Evolutionary conservation across 2,329 filamentous ascomycete genomes (phyloP).

Genomic region (Ceratocystis colombiana): DNA sequence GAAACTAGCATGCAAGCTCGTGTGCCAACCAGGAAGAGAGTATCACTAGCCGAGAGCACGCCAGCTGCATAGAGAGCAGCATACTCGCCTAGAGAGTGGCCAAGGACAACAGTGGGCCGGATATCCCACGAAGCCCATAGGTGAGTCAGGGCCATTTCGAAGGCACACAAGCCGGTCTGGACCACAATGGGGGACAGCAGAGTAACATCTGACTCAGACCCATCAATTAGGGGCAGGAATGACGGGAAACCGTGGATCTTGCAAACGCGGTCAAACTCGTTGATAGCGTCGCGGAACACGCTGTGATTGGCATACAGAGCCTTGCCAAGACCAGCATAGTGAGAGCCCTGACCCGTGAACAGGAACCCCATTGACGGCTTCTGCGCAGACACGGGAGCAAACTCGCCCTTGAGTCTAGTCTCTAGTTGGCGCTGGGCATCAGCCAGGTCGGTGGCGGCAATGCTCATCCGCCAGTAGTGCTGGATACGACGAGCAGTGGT

Average conservation of each 20-base stretch:
- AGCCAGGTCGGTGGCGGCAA: slow-evolving; percentile 35
- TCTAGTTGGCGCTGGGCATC: slow-evolving; percentile 40
- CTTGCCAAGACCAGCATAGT: slow-evolving; percentile 43
- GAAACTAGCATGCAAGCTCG: slow-evolving; percentile 56
- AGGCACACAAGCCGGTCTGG: slow-evolving; percentile 45
- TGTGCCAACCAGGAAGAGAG: slow-evolving; percentile 59
- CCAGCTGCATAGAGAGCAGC: slow-evolving; percentile 61
- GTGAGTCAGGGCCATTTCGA: slow-evolving; percentile 48
- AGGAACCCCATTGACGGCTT: slow-evolving; percentile 38
- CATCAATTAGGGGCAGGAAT: slow-evolving; percentile 41
- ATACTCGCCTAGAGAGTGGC: slow-evolving; percentile 62
- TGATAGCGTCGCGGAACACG: slow-evolving; percentile 43
- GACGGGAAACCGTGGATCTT: slow-evolving; percentile 45
- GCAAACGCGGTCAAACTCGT: slow-evolving; percentile 47
- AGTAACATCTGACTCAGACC: slow-evolving; percentile 37
- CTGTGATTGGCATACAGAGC: slow-evolving; percentile 41
- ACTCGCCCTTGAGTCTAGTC: slow-evolving; percentile 45
- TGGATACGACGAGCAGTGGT: slow-evolving; percentile 57
- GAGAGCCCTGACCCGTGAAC: slow-evolving; percentile 49
- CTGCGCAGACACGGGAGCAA: slow-evolving; percentile 44
- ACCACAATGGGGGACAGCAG: slow-evolving; percentile 42
- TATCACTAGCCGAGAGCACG: slow-evolving; percentile 59
- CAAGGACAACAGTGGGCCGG: slow-evolving; percentile 45
- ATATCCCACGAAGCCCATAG: slow-evolving; percentile 50
- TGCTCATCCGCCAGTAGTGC: slow-evolving; percentile 46